Evolutionary conservation across 2,329 filamentous ascomycete genomes (phyloP).

Genomic region (Pseudogymnoascus sp.): DNA sequence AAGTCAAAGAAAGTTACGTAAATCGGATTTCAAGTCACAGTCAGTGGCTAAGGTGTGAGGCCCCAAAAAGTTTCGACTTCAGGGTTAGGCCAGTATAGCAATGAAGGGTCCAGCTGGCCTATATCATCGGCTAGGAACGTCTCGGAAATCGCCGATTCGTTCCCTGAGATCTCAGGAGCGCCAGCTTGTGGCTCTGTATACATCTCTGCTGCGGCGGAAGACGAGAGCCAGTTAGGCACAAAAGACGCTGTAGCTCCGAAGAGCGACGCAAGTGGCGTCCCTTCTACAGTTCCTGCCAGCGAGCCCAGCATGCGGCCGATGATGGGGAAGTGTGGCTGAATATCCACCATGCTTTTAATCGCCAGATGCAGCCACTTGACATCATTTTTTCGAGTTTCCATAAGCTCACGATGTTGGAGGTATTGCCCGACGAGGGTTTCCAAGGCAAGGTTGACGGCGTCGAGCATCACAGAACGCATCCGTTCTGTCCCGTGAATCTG

Average conservation of each 20-base stretch:
- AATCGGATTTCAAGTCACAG: background rate
- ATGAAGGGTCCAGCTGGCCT: background rate
- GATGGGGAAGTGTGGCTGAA: conserved; percentile 9
- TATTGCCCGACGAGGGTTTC: background rate
- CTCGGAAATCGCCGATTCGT: background rate
- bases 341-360: conserved; percentile 4
- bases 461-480: conserved; percentile 8
- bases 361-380: background rate
- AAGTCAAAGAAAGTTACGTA: background rate
- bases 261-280: background rate
- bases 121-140: background rate
- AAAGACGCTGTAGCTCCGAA: background rate
- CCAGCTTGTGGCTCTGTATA: background rate
- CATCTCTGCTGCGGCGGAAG: background rate
- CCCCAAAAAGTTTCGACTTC: background rate
- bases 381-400: background rate
- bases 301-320: conserved; percentile 2
- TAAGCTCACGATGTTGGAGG: background rate
- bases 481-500: conserved; percentile 2
- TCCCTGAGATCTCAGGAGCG: background rate
- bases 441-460: background rate
- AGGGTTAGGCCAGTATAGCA: background rate
- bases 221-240: background rate
- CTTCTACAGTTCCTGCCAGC: background rate
- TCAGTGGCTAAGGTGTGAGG: background rate